A percentile compares a stretch with the other conserved stretches of the same genome.
phyloP scores from a whole-genome alignment of 148 eudicot species.

The Talinum fruticosum region DNA sequence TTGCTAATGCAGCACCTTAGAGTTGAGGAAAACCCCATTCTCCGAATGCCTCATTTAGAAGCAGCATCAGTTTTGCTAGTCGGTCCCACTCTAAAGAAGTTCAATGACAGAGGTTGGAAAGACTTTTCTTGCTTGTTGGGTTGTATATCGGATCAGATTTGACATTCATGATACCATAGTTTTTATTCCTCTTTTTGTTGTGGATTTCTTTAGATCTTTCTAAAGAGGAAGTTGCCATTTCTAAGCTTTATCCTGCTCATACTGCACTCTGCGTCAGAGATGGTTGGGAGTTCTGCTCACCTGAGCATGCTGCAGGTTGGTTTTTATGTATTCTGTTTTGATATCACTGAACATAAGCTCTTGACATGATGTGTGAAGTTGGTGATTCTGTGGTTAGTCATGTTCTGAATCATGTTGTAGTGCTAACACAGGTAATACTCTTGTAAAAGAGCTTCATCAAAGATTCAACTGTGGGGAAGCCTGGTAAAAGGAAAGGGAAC shows the following conservation, averaged over 20 bases:
- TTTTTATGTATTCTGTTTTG: conserved; percentile 15
- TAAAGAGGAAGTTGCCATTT: conserved; percentile 63
- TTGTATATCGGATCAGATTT: neutral
- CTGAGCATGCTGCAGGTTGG: conserved; percentile 81
- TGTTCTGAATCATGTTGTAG: too few species aligned
- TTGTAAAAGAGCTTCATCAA: neutral
- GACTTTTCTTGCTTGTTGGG: neutral
- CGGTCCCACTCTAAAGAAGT: conserved; percentile 87
- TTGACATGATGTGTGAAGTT: neutral
- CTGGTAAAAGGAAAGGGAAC: neutral
- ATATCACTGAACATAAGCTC: neutral
- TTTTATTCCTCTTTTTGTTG: conserved; percentile 21
- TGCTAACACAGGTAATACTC: neutral
- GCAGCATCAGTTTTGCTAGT: conserved; percentile 94
- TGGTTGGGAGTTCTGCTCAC: conserved; percentile 94
- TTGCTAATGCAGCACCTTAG: conserved; percentile 78
- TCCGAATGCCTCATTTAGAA: conserved; percentile 87
- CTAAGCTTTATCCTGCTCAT: conserved; percentile 81
- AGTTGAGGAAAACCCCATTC: conserved; percentile 95
- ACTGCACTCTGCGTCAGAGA: conserved; percentile 75
- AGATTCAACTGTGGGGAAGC: neutral
- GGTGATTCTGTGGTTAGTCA: neutral
- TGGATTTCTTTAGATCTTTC: conserved; percentile 61
- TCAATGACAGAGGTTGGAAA: conserved; percentile 77
- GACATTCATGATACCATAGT: neutral